phyloP scores from a whole-genome alignment of 2,329 filamentous ascomycete species.

The Venturia oleaginea region DNA sequence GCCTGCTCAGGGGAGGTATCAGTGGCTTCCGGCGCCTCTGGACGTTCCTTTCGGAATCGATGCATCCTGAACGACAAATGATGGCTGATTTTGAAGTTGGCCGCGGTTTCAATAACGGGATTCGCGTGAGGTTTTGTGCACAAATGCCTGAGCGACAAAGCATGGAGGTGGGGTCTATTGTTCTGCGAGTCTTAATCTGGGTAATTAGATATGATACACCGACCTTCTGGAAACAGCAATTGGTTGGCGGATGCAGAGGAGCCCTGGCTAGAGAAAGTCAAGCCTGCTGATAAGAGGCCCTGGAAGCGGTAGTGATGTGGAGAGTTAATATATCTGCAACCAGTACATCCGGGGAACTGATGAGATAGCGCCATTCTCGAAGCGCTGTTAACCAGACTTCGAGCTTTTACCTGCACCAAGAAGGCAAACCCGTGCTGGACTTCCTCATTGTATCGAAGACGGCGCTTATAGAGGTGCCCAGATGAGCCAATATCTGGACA shows the following conservation, averaged over 20 bases:
- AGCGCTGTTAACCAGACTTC: not conserved
- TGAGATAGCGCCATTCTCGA: not conserved
- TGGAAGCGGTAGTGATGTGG: not conserved
- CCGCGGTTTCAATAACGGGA: not conserved
- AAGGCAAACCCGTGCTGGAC: not conserved
- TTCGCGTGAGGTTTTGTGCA: not conserved
- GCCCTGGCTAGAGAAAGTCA: not conserved
- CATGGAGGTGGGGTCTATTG: not conserved
- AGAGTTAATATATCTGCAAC: not conserved
- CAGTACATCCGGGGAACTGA: not conserved
- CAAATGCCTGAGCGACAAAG: not conserved
- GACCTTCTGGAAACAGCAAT: not conserved
- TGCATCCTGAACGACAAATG: not conserved
- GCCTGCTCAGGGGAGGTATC: not conserved
- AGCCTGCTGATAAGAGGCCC: not conserved
- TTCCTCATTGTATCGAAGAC: not conserved
- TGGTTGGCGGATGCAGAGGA: not conserved
- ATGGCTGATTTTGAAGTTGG: not conserved
- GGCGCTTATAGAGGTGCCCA: not conserved
- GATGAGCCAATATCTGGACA: not conserved
- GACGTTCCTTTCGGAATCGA: slow-evolving; percentile 1
- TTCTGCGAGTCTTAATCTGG: slow-evolving; percentile 1
- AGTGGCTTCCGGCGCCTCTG: not conserved
- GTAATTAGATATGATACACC: not conserved
- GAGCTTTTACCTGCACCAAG: not conserved